Percentiles rank a stretch among this genome's conserved stretches.
Evolutionary conservation across 2,329 filamentous ascomycete species (phyloP).

Genomic region (Paecilomyces dactylethromorphus): DNA sequence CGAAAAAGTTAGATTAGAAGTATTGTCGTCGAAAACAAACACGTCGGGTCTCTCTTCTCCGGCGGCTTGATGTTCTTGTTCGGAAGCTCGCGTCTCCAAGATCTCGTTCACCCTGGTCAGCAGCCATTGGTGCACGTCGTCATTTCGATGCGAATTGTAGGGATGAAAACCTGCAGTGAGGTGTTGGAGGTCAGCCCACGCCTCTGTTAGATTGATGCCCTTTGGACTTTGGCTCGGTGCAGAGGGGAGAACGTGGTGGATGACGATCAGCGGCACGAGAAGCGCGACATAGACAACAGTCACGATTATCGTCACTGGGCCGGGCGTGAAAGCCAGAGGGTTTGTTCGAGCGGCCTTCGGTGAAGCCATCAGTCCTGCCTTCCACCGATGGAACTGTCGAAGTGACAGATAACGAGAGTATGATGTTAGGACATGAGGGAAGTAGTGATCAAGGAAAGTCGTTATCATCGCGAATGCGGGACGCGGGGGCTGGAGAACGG

Average conservation of each 20-base stretch:
- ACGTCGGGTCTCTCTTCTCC: slow-evolving; percentile 23
- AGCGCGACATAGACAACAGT: slow-evolving; percentile 71
- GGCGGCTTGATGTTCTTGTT: slow-evolving; percentile 9
- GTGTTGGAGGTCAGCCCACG: slow-evolving; percentile 74
- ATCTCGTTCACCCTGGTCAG: slow-evolving; percentile 65
- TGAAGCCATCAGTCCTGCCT: slow-evolving; percentile 23
- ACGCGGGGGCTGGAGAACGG: neutral
- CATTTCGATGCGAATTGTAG: slow-evolving; percentile 80
- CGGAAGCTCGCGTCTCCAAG: slow-evolving; percentile 51
- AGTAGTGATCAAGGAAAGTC: neutral
- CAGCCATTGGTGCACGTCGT: slow-evolving; percentile 70
- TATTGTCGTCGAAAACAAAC: slow-evolving; percentile 70
- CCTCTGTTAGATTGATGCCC: slow-evolving; percentile 75
- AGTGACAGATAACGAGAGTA: neutral
- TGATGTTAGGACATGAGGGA: neutral
- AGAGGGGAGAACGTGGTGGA: slow-evolving; percentile 69
- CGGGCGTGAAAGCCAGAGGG: slow-evolving; percentile 67
- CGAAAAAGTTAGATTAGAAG: slow-evolving; percentile 70
- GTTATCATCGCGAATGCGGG: neutral
- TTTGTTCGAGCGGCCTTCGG: slow-evolving; percentile 26
- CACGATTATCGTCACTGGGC: slow-evolving; percentile 75
- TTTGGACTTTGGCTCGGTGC: slow-evolving; percentile 51
- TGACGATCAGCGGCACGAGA: slow-evolving; percentile 62
- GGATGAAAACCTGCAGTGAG: slow-evolving; percentile 76
- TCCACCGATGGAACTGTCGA: neutral